Evolutionary conservation across 345 rosid genomes (phyloP).

Genomic region (Eucalyptus polybractea): DNA sequence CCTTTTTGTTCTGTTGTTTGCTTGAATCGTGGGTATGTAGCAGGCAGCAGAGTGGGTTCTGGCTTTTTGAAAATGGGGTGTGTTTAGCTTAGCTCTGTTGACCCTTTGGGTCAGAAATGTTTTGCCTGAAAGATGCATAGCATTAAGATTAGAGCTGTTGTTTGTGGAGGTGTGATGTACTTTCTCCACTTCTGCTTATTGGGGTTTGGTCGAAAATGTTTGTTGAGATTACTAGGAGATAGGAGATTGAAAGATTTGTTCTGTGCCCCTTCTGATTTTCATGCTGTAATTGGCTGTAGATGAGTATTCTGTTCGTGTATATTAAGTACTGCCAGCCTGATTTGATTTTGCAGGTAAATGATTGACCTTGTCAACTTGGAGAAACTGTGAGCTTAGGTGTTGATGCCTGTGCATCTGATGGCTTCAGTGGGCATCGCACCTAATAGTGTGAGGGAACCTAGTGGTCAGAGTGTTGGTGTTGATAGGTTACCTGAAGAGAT

Average conservation of each 20-base stretch:
- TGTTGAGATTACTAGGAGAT: neutral
- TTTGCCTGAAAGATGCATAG: neutral
- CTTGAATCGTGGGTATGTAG: neutral
- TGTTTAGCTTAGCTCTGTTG: neutral
- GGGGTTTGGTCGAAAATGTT: neutral
- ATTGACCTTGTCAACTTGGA: neutral
- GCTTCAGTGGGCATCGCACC: constrained; percentile 65
- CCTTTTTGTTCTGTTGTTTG: neutral
- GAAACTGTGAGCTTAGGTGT: constrained; percentile 3
- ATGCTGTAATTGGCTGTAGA: neutral
- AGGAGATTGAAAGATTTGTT: neutral
- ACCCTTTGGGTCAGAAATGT: neutral
- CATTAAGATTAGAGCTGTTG: neutral
- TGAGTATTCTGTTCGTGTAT: neutral
- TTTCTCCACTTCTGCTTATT: neutral
- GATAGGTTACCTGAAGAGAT: constrained; percentile 73
- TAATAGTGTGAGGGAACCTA: constrained; percentile 39
- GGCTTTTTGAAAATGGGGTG: neutral
- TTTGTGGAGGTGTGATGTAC: neutral
- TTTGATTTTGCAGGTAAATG: constrained; percentile 11
- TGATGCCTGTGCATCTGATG: constrained; percentile 23
- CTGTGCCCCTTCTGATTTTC: neutral
- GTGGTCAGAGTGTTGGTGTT: constrained; percentile 44
- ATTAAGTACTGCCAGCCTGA: neutral
- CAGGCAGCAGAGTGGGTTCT: neutral